Evolutionary conservation across 345 rosid genomes (phyloP).

Genomic region (Laguncularia racemosa): DNA sequence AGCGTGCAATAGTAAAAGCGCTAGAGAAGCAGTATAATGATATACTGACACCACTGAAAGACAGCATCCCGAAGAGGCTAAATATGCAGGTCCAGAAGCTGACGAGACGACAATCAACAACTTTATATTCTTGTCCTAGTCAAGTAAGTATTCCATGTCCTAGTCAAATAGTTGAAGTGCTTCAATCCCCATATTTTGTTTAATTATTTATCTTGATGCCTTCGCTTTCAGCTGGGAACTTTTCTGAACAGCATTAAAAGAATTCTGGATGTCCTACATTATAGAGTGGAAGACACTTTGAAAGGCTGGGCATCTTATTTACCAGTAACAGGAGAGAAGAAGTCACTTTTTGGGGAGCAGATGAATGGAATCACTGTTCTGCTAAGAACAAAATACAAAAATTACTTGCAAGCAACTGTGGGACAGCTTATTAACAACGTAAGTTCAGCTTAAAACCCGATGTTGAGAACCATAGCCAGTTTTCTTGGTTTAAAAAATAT

Average conservation of each 20-base stretch:
- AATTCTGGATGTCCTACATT: constrained; percentile 79
- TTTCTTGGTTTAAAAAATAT: not conserved
- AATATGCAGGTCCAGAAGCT: constrained; percentile 95
- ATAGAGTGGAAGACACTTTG: constrained; percentile 68
- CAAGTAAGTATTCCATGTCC: constrained; percentile 43
- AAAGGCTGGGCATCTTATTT: constrained; percentile 87
- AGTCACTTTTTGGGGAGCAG: constrained; percentile 73
- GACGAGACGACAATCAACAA: constrained; percentile 73
- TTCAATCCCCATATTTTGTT: not conserved
- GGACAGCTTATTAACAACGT: constrained; percentile 85
- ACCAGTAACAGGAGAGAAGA: constrained; percentile 69
- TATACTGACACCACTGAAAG: constrained; percentile 75
- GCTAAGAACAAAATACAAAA: constrained; percentile 89
- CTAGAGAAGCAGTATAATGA: constrained; percentile 88
- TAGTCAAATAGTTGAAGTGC: not conserved
- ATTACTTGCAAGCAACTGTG: constrained; percentile 84
- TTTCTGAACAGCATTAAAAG: constrained; percentile 89
- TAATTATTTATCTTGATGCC: not conserved
- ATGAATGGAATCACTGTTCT: constrained; percentile 85
- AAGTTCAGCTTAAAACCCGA: constrained; percentile 17
- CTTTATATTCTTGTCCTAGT: constrained; percentile 65
- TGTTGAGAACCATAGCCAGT: not conserved
- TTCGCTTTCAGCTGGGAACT: constrained; percentile 53
- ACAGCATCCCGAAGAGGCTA: constrained; percentile 77
- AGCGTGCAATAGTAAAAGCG: constrained; percentile 79